Base-by-base conservation (phyloP, 768 basidiomycete genomes). In the Leucocoprinus sp. region DNA sequence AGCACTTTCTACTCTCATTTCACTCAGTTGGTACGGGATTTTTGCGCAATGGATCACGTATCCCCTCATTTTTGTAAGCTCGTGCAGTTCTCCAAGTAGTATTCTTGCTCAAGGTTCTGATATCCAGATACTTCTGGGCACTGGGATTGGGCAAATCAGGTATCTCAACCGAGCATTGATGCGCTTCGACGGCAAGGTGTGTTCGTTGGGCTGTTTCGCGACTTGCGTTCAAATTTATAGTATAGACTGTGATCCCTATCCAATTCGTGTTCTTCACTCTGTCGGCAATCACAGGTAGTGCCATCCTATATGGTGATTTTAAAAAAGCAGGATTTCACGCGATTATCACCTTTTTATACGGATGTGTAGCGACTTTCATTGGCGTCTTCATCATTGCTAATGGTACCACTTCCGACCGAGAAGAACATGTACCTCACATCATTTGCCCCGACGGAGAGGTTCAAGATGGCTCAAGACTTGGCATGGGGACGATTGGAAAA, bases 211-310 rank as follows among this genome's bases (percentile, higher is more conserved):
- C 37, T 21, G 15, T 18, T 49, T 33, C 42, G 34, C 14, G 33
- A 17, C 38, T 14, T 31, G n/a, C 46, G 44, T n/a, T 27, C 26
- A 48, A 41, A 48, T 48, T 31, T 21, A 22, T 18, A 28, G 38
- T 46, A 18, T 50, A 90, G 87, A 74, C 83, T 42, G 93, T 97
- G 19, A 90, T 98, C 52, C 95, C 93, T 4, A 83, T 82, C 11
- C 93, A 97, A 69, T 98, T 96, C 60, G 91, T 95, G 23, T 72
- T 92, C 45, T 98, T 98, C 68, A 93, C 89, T 19, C 70, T 98
- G 27, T 91, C 89, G 4, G 91, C 90, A 4, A 93, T 99, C 54
- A 68, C 88, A 45, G 95, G 93, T 21, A 93, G 91, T 3, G 91
- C 89, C 1, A 82, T 99, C 12, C 74, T 99, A 1, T 99, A 95